Evolutionary conservation across 345 rosid species (phyloP).

Genomic region (Camelina neglecta): DNA sequence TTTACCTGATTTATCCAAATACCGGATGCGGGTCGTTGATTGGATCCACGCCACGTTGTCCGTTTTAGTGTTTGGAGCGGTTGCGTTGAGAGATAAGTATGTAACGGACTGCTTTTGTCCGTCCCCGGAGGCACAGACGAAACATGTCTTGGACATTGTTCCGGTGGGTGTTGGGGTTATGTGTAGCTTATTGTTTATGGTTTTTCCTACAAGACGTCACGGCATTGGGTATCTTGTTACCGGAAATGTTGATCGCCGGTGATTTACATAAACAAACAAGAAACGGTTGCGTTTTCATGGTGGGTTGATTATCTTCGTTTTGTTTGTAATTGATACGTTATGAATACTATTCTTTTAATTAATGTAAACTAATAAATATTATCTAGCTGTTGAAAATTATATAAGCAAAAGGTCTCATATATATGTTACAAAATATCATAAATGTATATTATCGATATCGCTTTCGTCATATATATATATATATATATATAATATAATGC

Average conservation of each 20-base stretch:
- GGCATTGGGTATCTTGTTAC: slow-evolving; percentile 88
- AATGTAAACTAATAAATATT: neutral
- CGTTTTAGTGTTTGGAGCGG: slow-evolving; percentile 67
- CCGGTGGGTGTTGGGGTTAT: slow-evolving; percentile 82
- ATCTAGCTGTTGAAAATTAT: neutral
- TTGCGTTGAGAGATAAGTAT: slow-evolving; percentile 76
- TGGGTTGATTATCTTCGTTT: slow-evolving; percentile 29
- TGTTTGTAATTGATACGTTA: too few relatives aligned
- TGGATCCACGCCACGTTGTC: slow-evolving; percentile 68
- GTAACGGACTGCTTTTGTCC: slow-evolving; percentile 71
- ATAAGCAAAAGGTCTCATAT: slow-evolving; percentile 16
- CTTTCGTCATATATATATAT: too few relatives aligned
- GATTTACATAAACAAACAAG: neutral
- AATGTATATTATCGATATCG: too few relatives aligned
- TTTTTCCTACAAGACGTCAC: slow-evolving; percentile 81
- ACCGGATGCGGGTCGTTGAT: slow-evolving; percentile 57
- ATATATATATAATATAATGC: too few relatives aligned
- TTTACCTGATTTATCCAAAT: slow-evolving; percentile 60
- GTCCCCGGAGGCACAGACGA: slow-evolving; percentile 52
- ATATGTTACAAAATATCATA: neutral
- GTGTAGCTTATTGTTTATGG: slow-evolving; percentile 67
- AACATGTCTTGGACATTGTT: slow-evolving; percentile 65
- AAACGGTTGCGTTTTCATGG: slow-evolving; percentile 2
- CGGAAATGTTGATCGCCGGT: slow-evolving; percentile 34
- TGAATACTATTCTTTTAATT: too few relatives aligned